Conservation (phyloP, 371 early-diverging fungal genomes). For the Globomyces sp. region DNA sequence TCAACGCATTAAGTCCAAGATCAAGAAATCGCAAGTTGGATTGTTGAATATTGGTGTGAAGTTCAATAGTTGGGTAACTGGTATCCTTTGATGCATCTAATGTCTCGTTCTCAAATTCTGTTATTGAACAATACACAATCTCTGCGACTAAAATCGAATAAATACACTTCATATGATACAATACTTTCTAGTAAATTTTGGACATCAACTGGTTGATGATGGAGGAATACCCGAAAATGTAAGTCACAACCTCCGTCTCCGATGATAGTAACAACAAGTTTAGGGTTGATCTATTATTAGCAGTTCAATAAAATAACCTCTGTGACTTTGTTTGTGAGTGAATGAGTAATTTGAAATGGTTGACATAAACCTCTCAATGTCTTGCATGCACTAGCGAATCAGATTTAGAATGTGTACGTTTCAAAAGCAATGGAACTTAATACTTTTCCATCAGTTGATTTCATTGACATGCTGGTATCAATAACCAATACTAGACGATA, state of each 20-base stretch:
- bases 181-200: constrained; percentile 51
- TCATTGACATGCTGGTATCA: constrained; percentile 10
- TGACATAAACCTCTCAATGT: constrained; percentile 43
- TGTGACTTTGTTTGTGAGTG: not conserved
- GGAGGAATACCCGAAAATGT: constrained; percentile 66
- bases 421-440: constrained; percentile 40
- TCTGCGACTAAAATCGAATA: constrained; percentile 54
- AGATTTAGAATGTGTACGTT: constrained; percentile 29
- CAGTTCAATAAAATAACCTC: constrained; percentile 32
- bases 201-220: constrained; percentile 56
- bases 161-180: constrained; percentile 49
- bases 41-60: constrained; percentile 3
- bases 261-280: constrained; percentile 68
- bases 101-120: constrained; percentile 31
- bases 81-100: constrained; percentile 17
- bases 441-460: constrained; percentile 17
- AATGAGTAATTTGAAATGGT: constrained; percentile 29
- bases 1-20: constrained; percentile 64
- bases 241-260: constrained; percentile 58
- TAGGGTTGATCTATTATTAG: constrained; percentile 36
- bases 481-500: not conserved
- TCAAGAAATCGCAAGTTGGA: constrained; percentile 63
- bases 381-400: constrained; percentile 37
- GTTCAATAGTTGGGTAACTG: constrained; percentile 27
- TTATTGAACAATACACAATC: constrained; percentile 53